Evolutionary conservation across 345 rosid genomes (phyloP).

Genomic region (Turritis glabra): DNA sequence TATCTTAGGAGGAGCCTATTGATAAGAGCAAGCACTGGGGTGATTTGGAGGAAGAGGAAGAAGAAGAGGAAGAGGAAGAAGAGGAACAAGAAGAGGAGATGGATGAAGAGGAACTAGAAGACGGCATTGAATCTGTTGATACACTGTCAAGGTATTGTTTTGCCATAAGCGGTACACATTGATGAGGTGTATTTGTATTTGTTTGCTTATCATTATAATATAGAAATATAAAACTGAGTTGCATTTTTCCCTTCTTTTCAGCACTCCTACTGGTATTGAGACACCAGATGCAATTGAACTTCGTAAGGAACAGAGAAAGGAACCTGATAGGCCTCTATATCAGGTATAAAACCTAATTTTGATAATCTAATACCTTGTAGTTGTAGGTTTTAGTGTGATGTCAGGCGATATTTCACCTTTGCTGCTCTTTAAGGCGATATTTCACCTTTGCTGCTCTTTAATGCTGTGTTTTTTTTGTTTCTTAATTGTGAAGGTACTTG

Average conservation of each 20-base stretch:
- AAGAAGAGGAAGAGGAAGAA: constrained; percentile 68
- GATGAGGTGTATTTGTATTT: constrained; percentile 8
- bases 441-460: background rate
- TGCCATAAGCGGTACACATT: background rate
- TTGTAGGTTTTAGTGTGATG: background rate
- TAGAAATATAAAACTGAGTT: background rate
- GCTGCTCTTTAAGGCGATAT: background rate
- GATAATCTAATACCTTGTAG: background rate
- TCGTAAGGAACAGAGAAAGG: constrained; percentile 98
- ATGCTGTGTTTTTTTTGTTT: background rate
- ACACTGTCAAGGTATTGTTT: constrained; percentile 81
- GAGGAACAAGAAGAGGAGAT: constrained; percentile 77
- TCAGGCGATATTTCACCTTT: background rate
- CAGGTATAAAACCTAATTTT: constrained; percentile 55
- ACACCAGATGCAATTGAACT: constrained; percentile 99
- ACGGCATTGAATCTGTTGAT: constrained; percentile 89
- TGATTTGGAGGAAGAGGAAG: constrained; percentile 96
- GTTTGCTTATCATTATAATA: background rate
- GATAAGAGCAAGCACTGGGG: constrained; percentile 99
- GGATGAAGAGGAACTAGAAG: constrained; percentile 92
- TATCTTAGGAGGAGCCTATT: constrained; percentile 87
- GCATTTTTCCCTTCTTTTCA: constrained; percentile 32
- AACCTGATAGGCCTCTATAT: constrained; percentile 88
- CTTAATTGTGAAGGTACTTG: constrained; percentile 59
- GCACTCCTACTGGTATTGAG: constrained; percentile 99